Conservation (phyloP, 2,329 filamentous ascomycete species). For the Onygenales sp. region DNA sequence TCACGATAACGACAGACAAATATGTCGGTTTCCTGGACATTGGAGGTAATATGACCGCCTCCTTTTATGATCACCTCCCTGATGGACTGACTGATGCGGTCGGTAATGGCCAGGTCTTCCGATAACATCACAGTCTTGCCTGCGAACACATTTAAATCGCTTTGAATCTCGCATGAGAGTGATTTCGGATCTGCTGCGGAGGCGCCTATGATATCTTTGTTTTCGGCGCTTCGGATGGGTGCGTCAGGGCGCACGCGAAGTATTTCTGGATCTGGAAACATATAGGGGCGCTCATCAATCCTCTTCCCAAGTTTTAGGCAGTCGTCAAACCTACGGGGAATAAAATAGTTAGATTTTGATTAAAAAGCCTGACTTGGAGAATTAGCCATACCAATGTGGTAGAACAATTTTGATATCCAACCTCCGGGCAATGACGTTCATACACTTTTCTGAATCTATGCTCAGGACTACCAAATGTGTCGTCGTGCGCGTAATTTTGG, state of each 20-base stretch:
- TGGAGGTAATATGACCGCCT: conserved; percentile 58
- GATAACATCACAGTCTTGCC: conserved; percentile 70
- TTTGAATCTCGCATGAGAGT: conserved; percentile 29
- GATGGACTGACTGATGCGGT: conserved; percentile 58
- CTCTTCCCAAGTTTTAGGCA: conserved; percentile 86
- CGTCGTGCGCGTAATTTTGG: conserved; percentile 60
- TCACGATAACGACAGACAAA: conserved; percentile 83
- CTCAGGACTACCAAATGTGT: conserved; percentile 84
- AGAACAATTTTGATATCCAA: conserved; percentile 74
- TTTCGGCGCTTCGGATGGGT: conserved; percentile 47
- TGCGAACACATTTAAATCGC: conserved; percentile 64
- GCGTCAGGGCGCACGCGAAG: conserved; percentile 52
- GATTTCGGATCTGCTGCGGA: conserved; percentile 43
- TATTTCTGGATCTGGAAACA: conserved; percentile 76
- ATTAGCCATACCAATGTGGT: conserved; percentile 65
- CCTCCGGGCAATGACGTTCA: conserved; percentile 28
- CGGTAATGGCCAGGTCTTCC: conserved; percentile 60
- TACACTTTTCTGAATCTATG: conserved; percentile 63
- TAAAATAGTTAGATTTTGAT: conserved; percentile 10
- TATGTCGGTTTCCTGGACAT: conserved; percentile 64
- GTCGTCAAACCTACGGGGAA: conserved; percentile 75
- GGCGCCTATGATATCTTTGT: conserved; percentile 58
- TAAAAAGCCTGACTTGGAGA: conserved; percentile 11
- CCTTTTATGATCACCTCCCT: conserved; percentile 60
- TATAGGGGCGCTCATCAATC: conserved; percentile 81